A percentile compares a stretch with the other conserved stretches of the same genome.
Evolutionary conservation across 2,329 filamentous ascomycete genomes (phyloP).

Genomic region (Fusarium agapanthi): DNA sequence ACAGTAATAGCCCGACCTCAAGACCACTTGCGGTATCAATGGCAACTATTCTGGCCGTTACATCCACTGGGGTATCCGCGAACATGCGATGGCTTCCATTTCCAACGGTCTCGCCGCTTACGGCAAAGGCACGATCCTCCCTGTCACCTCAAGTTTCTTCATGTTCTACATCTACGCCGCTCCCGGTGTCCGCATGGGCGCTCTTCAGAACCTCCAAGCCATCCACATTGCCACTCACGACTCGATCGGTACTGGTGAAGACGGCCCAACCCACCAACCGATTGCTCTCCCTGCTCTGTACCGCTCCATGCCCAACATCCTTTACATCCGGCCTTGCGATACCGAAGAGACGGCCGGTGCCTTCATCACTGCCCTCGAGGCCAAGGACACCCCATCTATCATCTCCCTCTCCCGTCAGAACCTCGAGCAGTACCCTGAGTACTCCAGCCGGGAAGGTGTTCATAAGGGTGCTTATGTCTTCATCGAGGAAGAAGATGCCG

Average conservation of each 20-base stretch:
- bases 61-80: constrained; percentile 68
- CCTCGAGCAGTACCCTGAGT: constrained; percentile 50
- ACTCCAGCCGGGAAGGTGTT: constrained; percentile 52
- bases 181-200: constrained; percentile 68
- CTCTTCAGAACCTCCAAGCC: constrained; percentile 61
- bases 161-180: constrained; percentile 70
- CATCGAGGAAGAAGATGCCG: constrained; percentile 52
- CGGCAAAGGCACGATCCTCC: constrained; percentile 62
- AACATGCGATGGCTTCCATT: constrained; percentile 68
- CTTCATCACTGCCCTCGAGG: constrained; percentile 58
- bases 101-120: constrained; percentile 68
- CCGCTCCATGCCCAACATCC: constrained; percentile 69
- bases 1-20: constrained; percentile 45
- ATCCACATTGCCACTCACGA: constrained; percentile 72
- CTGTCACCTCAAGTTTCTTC: constrained; percentile 67
- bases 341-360: constrained; percentile 66
- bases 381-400: constrained; percentile 53
- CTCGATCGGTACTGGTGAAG: constrained; percentile 66
- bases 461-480: constrained; percentile 58
- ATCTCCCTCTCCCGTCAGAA: constrained; percentile 59
- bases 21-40: constrained; percentile 58
- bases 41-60: constrained; percentile 65
- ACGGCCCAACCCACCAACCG: constrained; percentile 71
- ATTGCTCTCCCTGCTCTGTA: constrained; percentile 66
- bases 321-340: constrained; percentile 68